A percentile compares a stretch with the other conserved stretches of the same genome.
phyloP scores from a whole-genome alignment of 768 basidiomycete species.

The Leccinum ochraceum region DNA sequence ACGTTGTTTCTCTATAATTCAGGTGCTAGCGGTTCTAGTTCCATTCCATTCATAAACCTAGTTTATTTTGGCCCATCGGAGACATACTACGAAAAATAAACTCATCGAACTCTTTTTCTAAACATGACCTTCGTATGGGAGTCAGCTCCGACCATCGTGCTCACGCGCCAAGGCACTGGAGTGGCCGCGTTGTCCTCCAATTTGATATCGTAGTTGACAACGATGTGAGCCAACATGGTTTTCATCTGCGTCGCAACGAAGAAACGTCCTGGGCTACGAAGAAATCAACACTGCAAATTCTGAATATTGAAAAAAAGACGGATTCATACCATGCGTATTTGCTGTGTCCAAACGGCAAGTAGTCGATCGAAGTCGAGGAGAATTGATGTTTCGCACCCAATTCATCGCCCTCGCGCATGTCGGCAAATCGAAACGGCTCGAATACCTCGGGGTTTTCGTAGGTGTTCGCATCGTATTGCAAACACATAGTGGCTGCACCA shows the following conservation, averaged over 20 bases:
- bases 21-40: neutral
- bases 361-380: neutral
- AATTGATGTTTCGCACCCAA: neutral
- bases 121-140: neutral
- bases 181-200: neutral
- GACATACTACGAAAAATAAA: neutral
- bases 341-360: neutral
- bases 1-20: neutral
- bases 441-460: neutral
- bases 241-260: neutral
- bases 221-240: constrained; percentile 3
- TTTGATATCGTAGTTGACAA: neutral
- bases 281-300: neutral
- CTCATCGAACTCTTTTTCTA: neutral
- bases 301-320: neutral
- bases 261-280: neutral
- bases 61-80: neutral
- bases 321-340: neutral
- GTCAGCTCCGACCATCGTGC: neutral
- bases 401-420: neutral
- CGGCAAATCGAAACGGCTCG: neutral
- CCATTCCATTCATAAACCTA: neutral
- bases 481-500: neutral
- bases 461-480: neutral
- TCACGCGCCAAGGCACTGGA: neutral